Base-by-base conservation (phyloP, 2,329 filamentous ascomycete species). In the Hymenotorrendiella dingleyae region DNA sequence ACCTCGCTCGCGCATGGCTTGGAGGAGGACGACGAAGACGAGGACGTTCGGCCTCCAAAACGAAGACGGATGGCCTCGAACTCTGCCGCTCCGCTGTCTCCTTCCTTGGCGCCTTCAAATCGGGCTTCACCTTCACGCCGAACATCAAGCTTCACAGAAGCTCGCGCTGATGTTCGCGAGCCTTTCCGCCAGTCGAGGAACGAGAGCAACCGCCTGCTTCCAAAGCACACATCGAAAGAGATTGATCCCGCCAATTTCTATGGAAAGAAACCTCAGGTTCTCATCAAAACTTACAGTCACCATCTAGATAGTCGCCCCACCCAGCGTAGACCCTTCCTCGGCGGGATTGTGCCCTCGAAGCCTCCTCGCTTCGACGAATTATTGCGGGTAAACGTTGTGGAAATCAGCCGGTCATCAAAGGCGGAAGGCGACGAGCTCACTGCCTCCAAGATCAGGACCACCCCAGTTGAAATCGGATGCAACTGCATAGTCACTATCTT, bases 21-120 rank as follows among this genome's bases (percentile, higher is more conserved):
- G 28, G 28, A 5, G 14, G 45, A 50, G n/a, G 50, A 53, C 17
- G 53, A 55, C 2, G 52, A 58, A 20, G 49, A 54, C 17, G 54
- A 57, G n/a, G 45, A 54, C 6, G 33, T 23, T 10, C 38, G 49
- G 28, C 54, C 53, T 11, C 32, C 49, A 21, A 60, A 60, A 41
- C 50, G 56, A 27, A 52, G 55, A 11, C 55, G 42, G 30, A 44
- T 43, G 3, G 28, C 23, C 24, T 29, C n/a, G 10, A 22, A 14
- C 17, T 11, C 27, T 4, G n/a, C n/a, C n/a, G n/a, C n/a, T n/a
- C n/a, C n/a, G n/a, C n/a, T n/a, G n/a, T n/a, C n/a, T n/a, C n/a
- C n/a, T n/a, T n/a, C n/a, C n/a, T n/a, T n/a, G n/a, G n/a, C n/a
- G n/a, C n/a, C n/a, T n/a, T n/a, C n/a, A n/a, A n/a, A n/a, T n/a